These are phyloP conservation scores for Mortierella sp. DNA, from an alignment of 371 early-diverging fungal species.

Conservation along the genomic window DNA sequence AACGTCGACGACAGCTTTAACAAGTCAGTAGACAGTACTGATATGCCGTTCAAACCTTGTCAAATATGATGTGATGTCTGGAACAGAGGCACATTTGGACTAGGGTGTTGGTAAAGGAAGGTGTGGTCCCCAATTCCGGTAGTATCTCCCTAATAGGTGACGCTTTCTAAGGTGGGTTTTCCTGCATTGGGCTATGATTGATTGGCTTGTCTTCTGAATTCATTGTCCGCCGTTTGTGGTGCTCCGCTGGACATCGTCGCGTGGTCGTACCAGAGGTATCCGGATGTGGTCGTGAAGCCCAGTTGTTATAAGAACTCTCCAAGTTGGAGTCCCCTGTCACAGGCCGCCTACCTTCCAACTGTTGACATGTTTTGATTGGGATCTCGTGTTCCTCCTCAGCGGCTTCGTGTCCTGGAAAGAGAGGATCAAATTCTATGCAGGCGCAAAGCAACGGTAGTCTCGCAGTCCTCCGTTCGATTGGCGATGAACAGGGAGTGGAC, in stretches of 20 bases:
- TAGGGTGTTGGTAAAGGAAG: too few relatives aligned
- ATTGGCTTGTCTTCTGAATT: too few relatives aligned
- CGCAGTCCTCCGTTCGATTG: background rate
- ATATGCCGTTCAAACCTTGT: too few relatives aligned
- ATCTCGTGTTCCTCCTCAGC: constrained; percentile 11
- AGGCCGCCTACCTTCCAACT: constrained; percentile 20
- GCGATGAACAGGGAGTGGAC: constrained; percentile 17
- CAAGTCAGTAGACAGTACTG: too few relatives aligned
- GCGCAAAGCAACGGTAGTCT: constrained; percentile 7
- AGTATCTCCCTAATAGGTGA: too few relatives aligned
- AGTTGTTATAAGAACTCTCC: background rate
- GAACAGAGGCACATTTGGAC: too few relatives aligned
- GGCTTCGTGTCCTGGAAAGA: background rate
- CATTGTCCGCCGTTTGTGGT: too few relatives aligned
- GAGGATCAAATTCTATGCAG: constrained; percentile 21
- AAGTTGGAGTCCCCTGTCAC: background rate
- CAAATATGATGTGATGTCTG: too few relatives aligned
- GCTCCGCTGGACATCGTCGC: background rate
- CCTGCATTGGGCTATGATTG: too few relatives aligned
- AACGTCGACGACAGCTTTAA: too few relatives aligned
- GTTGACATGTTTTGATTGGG: constrained; percentile 15
- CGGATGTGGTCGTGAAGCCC: background rate
- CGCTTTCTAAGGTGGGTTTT: too few relatives aligned
- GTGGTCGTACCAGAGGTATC: background rate
- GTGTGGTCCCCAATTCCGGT: too few relatives aligned